Conservation (phyloP, 106 monocot species). For the Agapanthus africanus region DNA sequence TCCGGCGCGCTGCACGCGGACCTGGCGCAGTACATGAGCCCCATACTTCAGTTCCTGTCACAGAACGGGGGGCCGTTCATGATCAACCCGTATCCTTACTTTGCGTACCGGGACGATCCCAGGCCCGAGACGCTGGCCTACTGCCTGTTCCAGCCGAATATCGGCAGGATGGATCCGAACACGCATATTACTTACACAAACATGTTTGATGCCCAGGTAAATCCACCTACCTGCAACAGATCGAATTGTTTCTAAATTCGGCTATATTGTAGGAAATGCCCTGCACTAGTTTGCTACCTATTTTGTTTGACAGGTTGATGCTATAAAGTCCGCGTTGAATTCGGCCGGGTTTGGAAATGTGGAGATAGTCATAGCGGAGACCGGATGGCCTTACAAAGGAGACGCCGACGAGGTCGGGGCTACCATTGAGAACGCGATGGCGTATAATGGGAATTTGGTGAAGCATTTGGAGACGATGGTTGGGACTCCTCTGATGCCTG, state of each 20-base stretch:
- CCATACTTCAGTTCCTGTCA: conserved; percentile 48
- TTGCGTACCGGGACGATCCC: conserved; percentile 60
- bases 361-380: conserved; percentile 90
- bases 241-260: too few relatives aligned
- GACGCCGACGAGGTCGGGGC: conserved; percentile 58
- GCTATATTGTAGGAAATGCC: neutral
- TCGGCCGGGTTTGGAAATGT: conserved; percentile 40
- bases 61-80: conserved; percentile 57
- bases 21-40: conserved; percentile 21
- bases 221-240: too few relatives aligned
- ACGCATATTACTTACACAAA: conserved; percentile 59
- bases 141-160: conserved; percentile 78
- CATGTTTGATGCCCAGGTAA: conserved; percentile 67
- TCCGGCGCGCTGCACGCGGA: conserved; percentile 47
- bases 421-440: conserved; percentile 64
- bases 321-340: conserved; percentile 53
- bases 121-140: conserved; percentile 76
- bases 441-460: conserved; percentile 57
- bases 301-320: conserved; percentile 67
- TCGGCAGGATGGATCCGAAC: conserved; percentile 42
- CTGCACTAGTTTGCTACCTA: neutral
- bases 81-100: conserved; percentile 70
- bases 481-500: conserved; percentile 69
- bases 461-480: conserved; percentile 50
- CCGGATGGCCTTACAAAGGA: conserved; percentile 84